Base-by-base conservation (phyloP, 768 basidiomycete species). In the Inosperma sp. region DNA sequence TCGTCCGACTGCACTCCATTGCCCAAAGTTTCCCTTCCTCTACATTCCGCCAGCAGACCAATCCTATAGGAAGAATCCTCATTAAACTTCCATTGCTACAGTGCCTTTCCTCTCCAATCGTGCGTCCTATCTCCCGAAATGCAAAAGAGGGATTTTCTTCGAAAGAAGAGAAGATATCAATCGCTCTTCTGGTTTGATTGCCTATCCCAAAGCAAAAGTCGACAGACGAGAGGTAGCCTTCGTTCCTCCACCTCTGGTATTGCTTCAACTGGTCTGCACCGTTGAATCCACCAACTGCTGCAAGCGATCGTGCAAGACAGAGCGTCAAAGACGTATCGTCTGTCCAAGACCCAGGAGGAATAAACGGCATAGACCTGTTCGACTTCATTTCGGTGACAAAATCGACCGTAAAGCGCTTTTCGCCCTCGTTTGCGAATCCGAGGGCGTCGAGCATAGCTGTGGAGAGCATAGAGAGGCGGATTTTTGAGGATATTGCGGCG, bases 321-420 rank as follows among this genome's bases (percentile, higher is more conserved):
- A 78, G 67, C 13, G 67, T 67, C 72, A 74, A 75, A 25, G 70
- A 72, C 1, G 74, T 76, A 51, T 76, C 74, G 59, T 76, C 75
- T 6, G 75, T 76, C 74, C 74, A 78, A 17, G 70, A 66, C 2
- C 75, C 74, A 5, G 67, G 54, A 0, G 61, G 62, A 69, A n/a
- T n/a, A n/a, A n/a, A n/a, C n/a, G n/a, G n/a, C n/a, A n/a, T n/a
- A n/a, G n/a, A n/a, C n/a, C n/a, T n/a, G n/a, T n/a, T n/a, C n/a
- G n/a, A n/a, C n/a, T n/a, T n/a, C n/a, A n/a, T n/a, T n/a, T n/a
- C n/a, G n/a, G n/a, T n/a, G n/a, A n/a, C n/a, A n/a, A n/a, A n/a
- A n/a, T n/a, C n/a, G n/a, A n/a, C n/a, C n/a, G n/a, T n/a, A n/a
- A n/a, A n/a, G n/a, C n/a, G n/a, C n/a, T n/a, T n/a, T n/a, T n/a